Evolutionary conservation across 83 land plant genomes (phyloP), one percentile per base, ranked within the genome.

Genomic region (Diphasiastrum complanatum): DNA sequence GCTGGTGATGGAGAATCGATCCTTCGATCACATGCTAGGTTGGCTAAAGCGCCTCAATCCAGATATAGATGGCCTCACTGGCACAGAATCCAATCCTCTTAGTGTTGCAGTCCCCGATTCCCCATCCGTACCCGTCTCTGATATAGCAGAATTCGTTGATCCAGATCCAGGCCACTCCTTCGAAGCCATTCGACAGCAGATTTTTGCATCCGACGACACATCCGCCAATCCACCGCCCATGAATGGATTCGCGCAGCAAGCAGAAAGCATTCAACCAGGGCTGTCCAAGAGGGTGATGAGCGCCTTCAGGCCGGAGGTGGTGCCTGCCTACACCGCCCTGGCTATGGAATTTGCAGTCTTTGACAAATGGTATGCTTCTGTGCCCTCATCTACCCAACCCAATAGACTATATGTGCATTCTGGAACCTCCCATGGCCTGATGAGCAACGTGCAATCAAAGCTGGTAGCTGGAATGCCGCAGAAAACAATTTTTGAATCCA

Each of bases 1-100:
- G 30, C 73, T 90, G 52, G 85, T 90, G 5, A 53, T 90, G 83
- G 96, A 90, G 67, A 90, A 90, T 67, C 45, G 92, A 29, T 90
- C 96, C 33, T 90, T 90, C 70, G 96, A 90, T 54, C 96, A 90
- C 77, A 90, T 90, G 83, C 66, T 90, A 0, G 92, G 92, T 11
- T 90, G 92, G 92, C 78, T 90, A 78, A 86, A 82, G 81, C 51
- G 45, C 28, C 29, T 77, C 36, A 83, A 79, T 33, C 78, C 89
- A 0, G 47, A 71, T 6, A 81, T 91, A 22, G 76, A 86, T 50
- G 97, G 89, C 6, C 72, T 91, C 10, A 80, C 84, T 0, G 92
- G 93, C 18, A 23, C 25, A 1, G 89, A 86, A 56, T 81, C 81
- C 75, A 91, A 91, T 46, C 77, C 71, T 0, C 25, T 64, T 2